Evolutionary conservation across 352 stramenopile species (phyloP).

Genomic region (Pythium dissotocum): DNA sequence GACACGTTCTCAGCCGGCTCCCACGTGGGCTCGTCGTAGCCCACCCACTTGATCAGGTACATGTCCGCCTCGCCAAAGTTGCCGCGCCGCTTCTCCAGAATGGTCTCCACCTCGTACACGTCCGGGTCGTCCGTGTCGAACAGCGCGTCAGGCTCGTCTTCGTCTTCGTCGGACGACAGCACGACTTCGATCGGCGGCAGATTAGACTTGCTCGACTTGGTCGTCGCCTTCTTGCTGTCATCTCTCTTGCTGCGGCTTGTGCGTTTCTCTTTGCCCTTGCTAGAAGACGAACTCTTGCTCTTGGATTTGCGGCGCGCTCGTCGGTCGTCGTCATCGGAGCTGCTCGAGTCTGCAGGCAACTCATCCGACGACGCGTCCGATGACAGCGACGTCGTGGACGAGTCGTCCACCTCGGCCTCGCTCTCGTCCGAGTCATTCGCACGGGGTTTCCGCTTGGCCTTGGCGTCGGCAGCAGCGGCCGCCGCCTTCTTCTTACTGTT

Average conservation of each 20-base stretch:
- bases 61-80: constrained; percentile 55
- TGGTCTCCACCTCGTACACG: constrained; percentile 80
- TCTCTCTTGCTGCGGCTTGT: constrained; percentile 9
- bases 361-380: constrained; percentile 17
- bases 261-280: constrained; percentile 13
- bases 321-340: constrained; percentile 8
- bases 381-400: constrained; percentile 23
- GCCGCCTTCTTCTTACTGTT: constrained; percentile 2
- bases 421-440: constrained; percentile 12
- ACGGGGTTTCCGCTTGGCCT: constrained; percentile 21
- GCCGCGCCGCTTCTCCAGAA: constrained; percentile 58
- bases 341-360: constrained; percentile 14
- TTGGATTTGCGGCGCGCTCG: constrained; percentile 15
- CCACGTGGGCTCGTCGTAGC: constrained; percentile 80
- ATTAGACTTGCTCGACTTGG: constrained; percentile 42
- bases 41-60: constrained; percentile 86
- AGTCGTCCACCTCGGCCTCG: constrained; percentile 15
- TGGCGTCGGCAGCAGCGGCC: constrained; percentile 6
- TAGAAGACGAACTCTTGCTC: constrained; percentile 11
- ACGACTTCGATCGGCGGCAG: constrained; percentile 60
- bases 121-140: constrained; percentile 79
- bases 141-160: constrained; percentile 64
- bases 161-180: constrained; percentile 72
- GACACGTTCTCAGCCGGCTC: constrained; percentile 76
- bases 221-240: constrained; percentile 26